These are phyloP conservation scores for Nicotiana benthamiana DNA, from an alignment of 257 asterid species.

Conservation along the genomic window DNA sequence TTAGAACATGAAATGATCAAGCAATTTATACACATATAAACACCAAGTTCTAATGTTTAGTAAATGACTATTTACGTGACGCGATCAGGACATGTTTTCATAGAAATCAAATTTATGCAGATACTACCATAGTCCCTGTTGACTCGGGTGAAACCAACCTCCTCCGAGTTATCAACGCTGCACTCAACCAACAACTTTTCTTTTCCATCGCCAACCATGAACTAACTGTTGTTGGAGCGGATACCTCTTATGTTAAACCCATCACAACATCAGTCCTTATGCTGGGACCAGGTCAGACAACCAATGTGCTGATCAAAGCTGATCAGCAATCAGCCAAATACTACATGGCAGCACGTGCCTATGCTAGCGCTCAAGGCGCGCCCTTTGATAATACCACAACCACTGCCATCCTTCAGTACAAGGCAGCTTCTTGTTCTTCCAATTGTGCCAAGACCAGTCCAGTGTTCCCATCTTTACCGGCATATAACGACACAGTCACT, in stretches of 20 bases:
- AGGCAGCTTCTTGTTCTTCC: conserved; percentile 41
- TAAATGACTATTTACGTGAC: background rate
- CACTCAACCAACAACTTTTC: conserved; percentile 82
- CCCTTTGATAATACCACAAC: conserved; percentile 87
- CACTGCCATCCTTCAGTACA: conserved; percentile 74
- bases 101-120: conserved; percentile 30
- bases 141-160: conserved; percentile 67
- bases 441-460: conserved; percentile 36
- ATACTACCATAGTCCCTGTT: conserved; percentile 39
- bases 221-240: conserved; percentile 86
- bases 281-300: conserved; percentile 96
- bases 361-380: conserved; percentile 74
- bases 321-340: conserved; percentile 55
- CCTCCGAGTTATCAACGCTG: conserved; percentile 65
- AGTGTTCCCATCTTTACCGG: conserved; percentile 41
- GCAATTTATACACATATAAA: background rate
- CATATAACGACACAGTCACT: conserved; percentile 62
- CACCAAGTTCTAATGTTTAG: background rate
- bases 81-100: background rate
- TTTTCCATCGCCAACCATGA: conserved; percentile 74
- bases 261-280: conserved; percentile 70
- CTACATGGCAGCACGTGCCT: conserved; percentile 81
- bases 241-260: conserved; percentile 74
- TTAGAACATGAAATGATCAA: background rate
- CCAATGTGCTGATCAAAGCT: conserved; percentile 66